These are phyloP conservation scores for Fusarium duplospermum DNA, from an alignment of 2,329 filamentous ascomycete species.

Conservation along the genomic window DNA sequence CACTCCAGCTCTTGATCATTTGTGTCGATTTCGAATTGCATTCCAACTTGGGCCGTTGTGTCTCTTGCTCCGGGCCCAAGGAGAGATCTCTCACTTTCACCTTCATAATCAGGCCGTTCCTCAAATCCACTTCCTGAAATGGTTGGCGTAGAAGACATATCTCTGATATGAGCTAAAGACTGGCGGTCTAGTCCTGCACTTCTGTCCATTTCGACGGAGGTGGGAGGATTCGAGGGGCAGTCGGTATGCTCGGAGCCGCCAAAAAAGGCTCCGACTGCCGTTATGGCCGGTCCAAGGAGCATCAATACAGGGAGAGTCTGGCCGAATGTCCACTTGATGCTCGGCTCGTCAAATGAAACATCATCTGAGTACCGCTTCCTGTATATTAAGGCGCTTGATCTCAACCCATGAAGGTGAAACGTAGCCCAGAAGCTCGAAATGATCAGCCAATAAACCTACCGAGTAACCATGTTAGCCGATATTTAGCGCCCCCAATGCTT, in stretches of 20 bases:
- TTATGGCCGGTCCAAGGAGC: constrained; percentile 2
- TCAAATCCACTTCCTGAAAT: too few relatives aligned
- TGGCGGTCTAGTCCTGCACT: too few relatives aligned
- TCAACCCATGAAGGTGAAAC: background rate
- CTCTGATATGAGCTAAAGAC: too few relatives aligned
- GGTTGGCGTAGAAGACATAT: too few relatives aligned
- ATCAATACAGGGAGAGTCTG: constrained; percentile 7
- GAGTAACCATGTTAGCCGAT: background rate
- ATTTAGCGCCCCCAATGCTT: too few relatives aligned
- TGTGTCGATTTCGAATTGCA: background rate
- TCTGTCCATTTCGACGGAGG: too few relatives aligned
- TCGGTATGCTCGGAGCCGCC: background rate
- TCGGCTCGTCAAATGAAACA: too few relatives aligned
- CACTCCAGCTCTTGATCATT: background rate
- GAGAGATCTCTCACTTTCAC: too few relatives aligned
- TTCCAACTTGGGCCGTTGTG: background rate
- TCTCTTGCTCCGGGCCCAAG: background rate
- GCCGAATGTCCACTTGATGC: constrained; percentile 10
- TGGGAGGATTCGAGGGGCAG: too few relatives aligned
- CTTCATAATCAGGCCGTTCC: too few relatives aligned
- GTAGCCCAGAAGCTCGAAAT: background rate
- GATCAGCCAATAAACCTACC: background rate
- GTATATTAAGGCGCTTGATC: too few relatives aligned
- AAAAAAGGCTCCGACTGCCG: background rate
- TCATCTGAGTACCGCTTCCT: too few relatives aligned